Base-by-base conservation (phyloP, 192 early-diverging fungal species). In the Gigaspora rosea region DNA sequence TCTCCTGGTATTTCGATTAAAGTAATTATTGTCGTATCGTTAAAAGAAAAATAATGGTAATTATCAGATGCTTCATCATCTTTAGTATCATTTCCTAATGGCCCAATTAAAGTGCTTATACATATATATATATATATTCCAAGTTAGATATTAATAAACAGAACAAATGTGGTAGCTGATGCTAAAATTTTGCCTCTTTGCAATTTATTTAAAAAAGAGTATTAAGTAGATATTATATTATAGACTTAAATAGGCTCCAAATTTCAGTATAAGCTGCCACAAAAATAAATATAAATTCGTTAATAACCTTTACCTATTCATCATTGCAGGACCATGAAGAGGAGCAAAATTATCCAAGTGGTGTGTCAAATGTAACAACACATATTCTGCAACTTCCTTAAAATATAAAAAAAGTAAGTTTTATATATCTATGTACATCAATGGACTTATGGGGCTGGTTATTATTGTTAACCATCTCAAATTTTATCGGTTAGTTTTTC, bases 21-120 rank as follows among this genome's bases (percentile, higher is more conserved):
- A 1, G 92, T 90, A 54, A 95, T 82, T 63, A 96, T 78, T 5
- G 91, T 88, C 18, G 86, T 88, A 73, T 93, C 87, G 66, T 95
- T 93, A 69, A 88, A 80, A 11, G 91, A 83, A 83, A 96, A 93
- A 68, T 91, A 92, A 68, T 92, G 86, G 61, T 85, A 88, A 20
- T 88, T 79, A 2, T 87, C 83, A 20, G 78, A 74, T 12, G 85
- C 65, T 9, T 80, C 76, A 46, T 86, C 84, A 8, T 77, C 59
- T 33, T 69, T 78, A 46, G 85, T 80, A n/a, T 84, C 70, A 8
- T 68, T 35, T 49, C 82, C 66, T 6, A 79, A 76, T 11, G 84
- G 80, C 11, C 80, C 85, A 41, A 85, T 59, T 47, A 89, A 80
- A 2, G 82, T 82, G 33, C 86, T 80, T 32, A 68, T 46, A 13